phyloP scores from a whole-genome alignment of 495 filamentous ascomycete genomes.

The Penicillium angulare region DNA sequence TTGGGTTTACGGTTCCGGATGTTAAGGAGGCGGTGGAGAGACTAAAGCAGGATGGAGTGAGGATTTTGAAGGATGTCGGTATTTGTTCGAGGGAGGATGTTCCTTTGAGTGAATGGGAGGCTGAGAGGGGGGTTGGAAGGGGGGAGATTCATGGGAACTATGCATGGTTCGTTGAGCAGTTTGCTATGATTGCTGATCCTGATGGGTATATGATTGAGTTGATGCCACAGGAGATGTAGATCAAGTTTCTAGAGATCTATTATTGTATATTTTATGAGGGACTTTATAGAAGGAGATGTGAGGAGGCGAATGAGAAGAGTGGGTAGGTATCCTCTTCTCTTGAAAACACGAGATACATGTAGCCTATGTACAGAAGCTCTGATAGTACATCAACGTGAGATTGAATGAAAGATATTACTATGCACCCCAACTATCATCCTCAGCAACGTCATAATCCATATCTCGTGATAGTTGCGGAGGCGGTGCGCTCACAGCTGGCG shows the following conservation, averaged over 20 bases:
- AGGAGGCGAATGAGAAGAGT: background rate
- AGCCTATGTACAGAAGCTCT: constrained; percentile 1
- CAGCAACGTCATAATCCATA: constrained; percentile 54
- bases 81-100: constrained; percentile 26
- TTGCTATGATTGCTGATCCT: constrained; percentile 42
- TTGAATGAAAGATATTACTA: constrained; percentile 3
- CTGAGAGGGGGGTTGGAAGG: constrained; percentile 28
- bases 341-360: constrained; percentile 2
- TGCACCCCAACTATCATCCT: constrained; percentile 45
- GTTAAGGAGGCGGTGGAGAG: constrained; percentile 28
- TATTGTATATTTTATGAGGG: background rate
- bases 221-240: constrained; percentile 17
- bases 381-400: constrained; percentile 14
- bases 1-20: constrained; percentile 41
- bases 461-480: constrained; percentile 28
- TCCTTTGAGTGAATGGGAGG: constrained; percentile 39
- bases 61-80: constrained; percentile 37
- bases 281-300: background rate
- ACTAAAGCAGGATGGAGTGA: constrained; percentile 29
- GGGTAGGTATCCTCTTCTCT: constrained; percentile 1
- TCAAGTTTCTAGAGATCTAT: background rate
- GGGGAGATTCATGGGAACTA: constrained; percentile 36
- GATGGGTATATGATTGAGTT: constrained; percentile 21
- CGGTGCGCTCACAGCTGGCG: constrained; percentile 18
- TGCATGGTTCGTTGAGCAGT: constrained; percentile 35